Evolutionary conservation across 2,329 filamentous ascomycete genomes (phyloP).

Genomic region (Fusarium oligoseptatum): DNA sequence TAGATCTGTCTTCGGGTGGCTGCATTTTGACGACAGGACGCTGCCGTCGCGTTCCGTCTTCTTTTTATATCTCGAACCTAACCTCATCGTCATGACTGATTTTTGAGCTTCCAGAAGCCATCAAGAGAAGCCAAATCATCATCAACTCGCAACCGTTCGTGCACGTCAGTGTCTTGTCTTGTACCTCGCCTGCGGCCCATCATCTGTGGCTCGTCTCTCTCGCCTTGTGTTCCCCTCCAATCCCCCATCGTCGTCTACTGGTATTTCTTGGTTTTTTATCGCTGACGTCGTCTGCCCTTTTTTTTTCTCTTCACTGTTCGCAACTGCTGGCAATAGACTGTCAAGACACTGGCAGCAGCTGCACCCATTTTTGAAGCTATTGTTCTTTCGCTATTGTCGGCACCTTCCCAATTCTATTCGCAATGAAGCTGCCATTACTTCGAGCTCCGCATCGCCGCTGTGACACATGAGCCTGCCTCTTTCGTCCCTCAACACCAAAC

Average conservation of each 20-base stretch:
- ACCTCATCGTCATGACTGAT: conserved; percentile 3
- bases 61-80: conserved; percentile 12
- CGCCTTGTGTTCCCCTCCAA: conserved; percentile 7
- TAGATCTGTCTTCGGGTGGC: conserved; percentile 22
- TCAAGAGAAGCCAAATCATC: conserved; percentile 10
- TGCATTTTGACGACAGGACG: conserved; percentile 34
- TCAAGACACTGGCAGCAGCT: background rate
- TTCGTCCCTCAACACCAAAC: conserved; percentile 14
- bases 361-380: conserved; percentile 10
- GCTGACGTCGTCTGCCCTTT: conserved; percentile 1
- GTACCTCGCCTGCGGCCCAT: background rate
- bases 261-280: conserved; percentile 6
- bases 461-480: conserved; percentile 38
- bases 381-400: background rate
- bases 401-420: conserved; percentile 20
- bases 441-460: conserved; percentile 24
- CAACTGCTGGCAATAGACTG: conserved; percentile 31
- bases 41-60: background rate
- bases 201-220: conserved; percentile 10
- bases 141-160: background rate
- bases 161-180: background rate
- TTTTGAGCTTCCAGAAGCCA: conserved; percentile 14
- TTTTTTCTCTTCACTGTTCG: background rate
- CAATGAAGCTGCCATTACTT: conserved; percentile 40
- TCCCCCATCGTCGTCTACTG: background rate